Base-by-base conservation (phyloP, 169 alveolate species). In the Miamiensis avidus region DNA sequence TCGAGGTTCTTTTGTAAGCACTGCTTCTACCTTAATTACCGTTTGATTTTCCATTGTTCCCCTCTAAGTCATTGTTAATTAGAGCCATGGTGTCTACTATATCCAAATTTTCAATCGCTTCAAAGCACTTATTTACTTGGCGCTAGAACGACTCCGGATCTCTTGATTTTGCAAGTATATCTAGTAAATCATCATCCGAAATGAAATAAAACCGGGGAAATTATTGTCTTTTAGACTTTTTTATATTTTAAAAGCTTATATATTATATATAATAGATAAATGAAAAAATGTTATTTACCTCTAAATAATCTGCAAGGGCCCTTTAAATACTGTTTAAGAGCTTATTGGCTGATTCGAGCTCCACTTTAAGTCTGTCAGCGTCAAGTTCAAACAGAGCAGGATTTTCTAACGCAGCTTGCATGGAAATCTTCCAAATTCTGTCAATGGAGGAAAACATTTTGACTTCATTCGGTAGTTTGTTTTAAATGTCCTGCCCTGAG, bases 81-180 rank as follows among this genome's bases (percentile, higher is more conserved):
- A n/a, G n/a, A n/a, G n/a, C n/a, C n/a, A n/a, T n/a, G n/a, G n/a
- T n/a, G n/a, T n/a, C n/a, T n/a, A n/a, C n/a, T 82, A 93, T 92
- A 82, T 92, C 89, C 78, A 95, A 87, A 82, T 91, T 76, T 78
- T 94, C 89, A 76, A 91, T 65, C 82, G 88, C 98, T 87, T 97
- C 99, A 84, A 97, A 97, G 91, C 98, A 96, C 91, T 97, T 97
- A 77, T 96, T 95, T 87, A 97, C 88, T 89, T 97, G 99, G 15
- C 98, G 97, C 85, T 94, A 96, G 75, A 97, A 96, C 31, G 93
- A 88, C 79, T 94, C 84, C 25, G 99, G 98, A 65, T 98, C 97
- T 94, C 95, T 95, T 28, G 98, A 96, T 91, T 97, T 96, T 28
- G 99, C 97, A 34, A 98, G 92, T 72, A 98, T 95, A 92, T 95